Percentiles rank a stretch among this genome's conserved stretches.
phyloP scores from a whole-genome alignment of 371 early-diverging fungal species.

The Mortierella sp. region DNA sequence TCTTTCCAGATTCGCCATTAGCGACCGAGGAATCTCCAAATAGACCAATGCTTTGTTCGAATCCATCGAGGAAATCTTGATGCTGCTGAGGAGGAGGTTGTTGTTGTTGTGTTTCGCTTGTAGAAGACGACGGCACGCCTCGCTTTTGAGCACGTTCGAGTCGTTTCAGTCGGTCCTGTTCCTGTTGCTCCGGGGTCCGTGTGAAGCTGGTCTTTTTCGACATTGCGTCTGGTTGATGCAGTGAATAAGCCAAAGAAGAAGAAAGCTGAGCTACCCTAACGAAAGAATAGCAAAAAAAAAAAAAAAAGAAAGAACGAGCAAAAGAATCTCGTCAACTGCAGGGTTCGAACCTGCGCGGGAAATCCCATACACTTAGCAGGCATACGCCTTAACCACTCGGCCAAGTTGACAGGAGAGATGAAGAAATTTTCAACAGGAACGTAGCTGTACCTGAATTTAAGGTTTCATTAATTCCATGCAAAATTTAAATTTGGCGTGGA shows the following conservation, averaged over 20 bases:
- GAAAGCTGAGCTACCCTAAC: no score
- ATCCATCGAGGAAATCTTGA: conserved; percentile 37
- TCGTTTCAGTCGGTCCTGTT: conserved; percentile 22
- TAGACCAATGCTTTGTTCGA: conserved; percentile 51
- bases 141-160: conserved; percentile 23
- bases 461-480: not conserved
- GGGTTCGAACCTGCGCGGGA: conserved; percentile 6
- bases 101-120: not conserved
- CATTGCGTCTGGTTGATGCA: not conserved
- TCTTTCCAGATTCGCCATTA: conserved; percentile 48
- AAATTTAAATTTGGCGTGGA: no score
- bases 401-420: conserved; percentile 10
- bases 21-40: conserved; percentile 55
- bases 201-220: not conserved
- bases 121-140: not conserved
- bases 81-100: not conserved
- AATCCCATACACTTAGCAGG: conserved; percentile 5
- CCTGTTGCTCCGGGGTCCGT: conserved; percentile 31
- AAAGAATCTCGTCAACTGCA: not conserved
- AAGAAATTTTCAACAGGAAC: not conserved
- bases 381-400: conserved; percentile 21
- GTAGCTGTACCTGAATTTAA: no score
- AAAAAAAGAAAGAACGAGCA: not conserved
- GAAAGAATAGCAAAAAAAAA: no score
- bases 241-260: no score